Evolutionary conservation across 108 stramenopile genomes (phyloP).

Genomic region (Aureococcus anophagefferens): DNA sequence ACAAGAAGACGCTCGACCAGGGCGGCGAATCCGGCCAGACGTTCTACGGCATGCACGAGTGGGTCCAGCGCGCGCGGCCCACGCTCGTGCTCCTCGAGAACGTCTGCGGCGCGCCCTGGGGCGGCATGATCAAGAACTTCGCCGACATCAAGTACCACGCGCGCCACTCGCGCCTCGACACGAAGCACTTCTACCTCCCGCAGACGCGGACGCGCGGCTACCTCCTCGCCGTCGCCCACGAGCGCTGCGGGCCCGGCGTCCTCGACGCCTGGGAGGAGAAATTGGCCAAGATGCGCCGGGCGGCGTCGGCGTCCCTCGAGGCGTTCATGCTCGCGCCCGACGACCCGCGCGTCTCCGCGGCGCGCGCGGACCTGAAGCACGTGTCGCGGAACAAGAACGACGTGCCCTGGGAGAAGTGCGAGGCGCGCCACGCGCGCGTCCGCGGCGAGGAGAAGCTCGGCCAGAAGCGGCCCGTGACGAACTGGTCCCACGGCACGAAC

Average conservation of each 20-base stretch:
- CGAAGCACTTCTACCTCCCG: slow-evolving; percentile 23
- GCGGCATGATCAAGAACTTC: slow-evolving; percentile 4
- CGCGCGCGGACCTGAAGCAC: slow-evolving; percentile 17
- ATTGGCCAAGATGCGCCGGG: slow-evolving; percentile 12
- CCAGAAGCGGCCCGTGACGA: slow-evolving; percentile 31
- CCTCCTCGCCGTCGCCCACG: slow-evolving; percentile 12
- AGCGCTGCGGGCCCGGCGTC: neutral
- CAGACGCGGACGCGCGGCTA: slow-evolving; percentile 24
- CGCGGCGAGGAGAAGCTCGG: slow-evolving; percentile 28
- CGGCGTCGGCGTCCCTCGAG: slow-evolving; percentile 27
- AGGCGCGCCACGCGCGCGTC: slow-evolving; percentile 27
- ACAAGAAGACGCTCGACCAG: slow-evolving; percentile 12
- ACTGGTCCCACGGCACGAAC: slow-evolving; percentile 29
- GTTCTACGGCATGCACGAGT: slow-evolving; percentile 25
- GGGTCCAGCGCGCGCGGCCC: slow-evolving; percentile 15
- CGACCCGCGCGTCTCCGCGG: slow-evolving; percentile 33
- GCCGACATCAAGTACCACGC: slow-evolving; percentile 11
- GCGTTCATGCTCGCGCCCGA: slow-evolving; percentile 36
- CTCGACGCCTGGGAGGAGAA: slow-evolving; percentile 8
- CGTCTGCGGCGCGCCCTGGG: slow-evolving; percentile 22
- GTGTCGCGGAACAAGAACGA: slow-evolving; percentile 3
- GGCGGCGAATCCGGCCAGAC: slow-evolving; percentile 22
- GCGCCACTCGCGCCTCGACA: slow-evolving; percentile 9
- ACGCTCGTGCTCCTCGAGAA: slow-evolving; percentile 26
- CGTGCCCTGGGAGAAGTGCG: slow-evolving; percentile 27